Evolutionary conservation across 2,329 filamentous ascomycete species (phyloP).

Genomic region (Pseudopithomyces chartarum): DNA sequence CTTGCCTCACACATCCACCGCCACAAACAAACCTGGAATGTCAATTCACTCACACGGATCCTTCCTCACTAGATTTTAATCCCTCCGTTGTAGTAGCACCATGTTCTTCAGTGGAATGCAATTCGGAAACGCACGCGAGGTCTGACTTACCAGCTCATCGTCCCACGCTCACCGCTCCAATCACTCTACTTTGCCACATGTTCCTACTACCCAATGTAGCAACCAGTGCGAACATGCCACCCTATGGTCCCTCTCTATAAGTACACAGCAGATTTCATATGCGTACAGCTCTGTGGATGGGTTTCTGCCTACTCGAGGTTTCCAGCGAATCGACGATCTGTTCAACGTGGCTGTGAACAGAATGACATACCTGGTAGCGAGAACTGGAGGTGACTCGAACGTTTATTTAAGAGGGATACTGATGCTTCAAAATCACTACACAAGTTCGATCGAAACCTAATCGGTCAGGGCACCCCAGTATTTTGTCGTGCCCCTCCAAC

Average conservation of each 20-base stretch:
- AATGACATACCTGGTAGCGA: neutral
- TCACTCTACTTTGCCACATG: neutral
- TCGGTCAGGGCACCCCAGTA: neutral
- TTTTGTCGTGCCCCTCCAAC: too few relatives aligned
- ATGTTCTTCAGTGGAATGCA: constrained; percentile 9
- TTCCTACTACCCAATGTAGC: constrained; percentile 5
- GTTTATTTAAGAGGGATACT: constrained; percentile 1
- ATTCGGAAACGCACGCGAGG: constrained; percentile 1
- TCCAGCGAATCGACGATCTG: neutral
- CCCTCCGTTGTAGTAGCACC: constrained; percentile 1
- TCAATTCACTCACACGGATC: neutral
- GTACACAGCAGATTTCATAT: neutral
- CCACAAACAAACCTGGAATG: constrained; percentile 17
- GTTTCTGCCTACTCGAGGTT: neutral
- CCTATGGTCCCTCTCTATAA: neutral
- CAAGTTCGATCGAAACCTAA: neutral
- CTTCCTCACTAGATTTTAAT: neutral
- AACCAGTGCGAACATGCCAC: constrained; percentile 1
- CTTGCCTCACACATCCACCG: neutral
- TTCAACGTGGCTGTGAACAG: neutral
- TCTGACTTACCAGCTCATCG: neutral
- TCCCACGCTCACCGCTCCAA: neutral
- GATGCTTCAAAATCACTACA: neutral
- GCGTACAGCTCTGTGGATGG: neutral
- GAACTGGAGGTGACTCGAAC: neutral